These are phyloP conservation scores for Sherardia arvensis DNA, from an alignment of 257 asterid genomes.

Conservation along the genomic window DNA sequence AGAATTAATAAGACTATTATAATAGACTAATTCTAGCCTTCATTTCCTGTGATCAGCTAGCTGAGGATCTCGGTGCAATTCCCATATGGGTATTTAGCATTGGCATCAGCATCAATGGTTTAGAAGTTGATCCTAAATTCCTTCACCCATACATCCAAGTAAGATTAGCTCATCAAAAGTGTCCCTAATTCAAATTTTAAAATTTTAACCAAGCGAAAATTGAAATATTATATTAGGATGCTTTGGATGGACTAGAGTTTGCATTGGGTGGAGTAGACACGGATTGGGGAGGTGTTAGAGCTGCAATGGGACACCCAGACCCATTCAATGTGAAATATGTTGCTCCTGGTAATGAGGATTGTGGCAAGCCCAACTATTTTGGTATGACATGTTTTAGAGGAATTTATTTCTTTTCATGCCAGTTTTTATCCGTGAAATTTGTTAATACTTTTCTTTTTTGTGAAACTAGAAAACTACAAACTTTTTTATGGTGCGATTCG, in stretches of 20 bases:
- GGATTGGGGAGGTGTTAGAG: slow-evolving; percentile 87
- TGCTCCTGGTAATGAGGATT: slow-evolving; percentile 91
- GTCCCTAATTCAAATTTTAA: no score
- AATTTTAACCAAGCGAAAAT: background rate
- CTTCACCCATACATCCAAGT: slow-evolving; percentile 69
- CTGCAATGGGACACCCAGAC: slow-evolving; percentile 81
- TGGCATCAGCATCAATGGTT: slow-evolving; percentile 82
- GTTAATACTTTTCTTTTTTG: background rate
- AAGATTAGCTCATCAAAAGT: slow-evolving; percentile 1
- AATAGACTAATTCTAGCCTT: no score
- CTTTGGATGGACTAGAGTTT: slow-evolving; percentile 82
- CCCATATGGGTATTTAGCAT: slow-evolving; percentile 97
- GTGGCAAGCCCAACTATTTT: slow-evolving; percentile 60
- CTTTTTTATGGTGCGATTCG: slow-evolving; percentile 64
- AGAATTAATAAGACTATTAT: no score
- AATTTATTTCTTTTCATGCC: no score
- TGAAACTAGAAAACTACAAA: slow-evolving; percentile 64
- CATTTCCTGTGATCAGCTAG: slow-evolving; percentile 48
- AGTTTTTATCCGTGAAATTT: background rate
- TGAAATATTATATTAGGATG: slow-evolving; percentile 34
- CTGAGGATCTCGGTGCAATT: slow-evolving; percentile 79
- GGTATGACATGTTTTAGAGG: slow-evolving; percentile 32
- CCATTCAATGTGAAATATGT: slow-evolving; percentile 84
- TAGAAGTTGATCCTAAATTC: slow-evolving; percentile 55
- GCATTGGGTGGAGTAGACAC: slow-evolving; percentile 69